A percentile compares a stretch with the other conserved stretches of the same genome.
phyloP scores from a whole-genome alignment of 1,284 basidiomycete species.

The Vanrija humicola region DNA sequence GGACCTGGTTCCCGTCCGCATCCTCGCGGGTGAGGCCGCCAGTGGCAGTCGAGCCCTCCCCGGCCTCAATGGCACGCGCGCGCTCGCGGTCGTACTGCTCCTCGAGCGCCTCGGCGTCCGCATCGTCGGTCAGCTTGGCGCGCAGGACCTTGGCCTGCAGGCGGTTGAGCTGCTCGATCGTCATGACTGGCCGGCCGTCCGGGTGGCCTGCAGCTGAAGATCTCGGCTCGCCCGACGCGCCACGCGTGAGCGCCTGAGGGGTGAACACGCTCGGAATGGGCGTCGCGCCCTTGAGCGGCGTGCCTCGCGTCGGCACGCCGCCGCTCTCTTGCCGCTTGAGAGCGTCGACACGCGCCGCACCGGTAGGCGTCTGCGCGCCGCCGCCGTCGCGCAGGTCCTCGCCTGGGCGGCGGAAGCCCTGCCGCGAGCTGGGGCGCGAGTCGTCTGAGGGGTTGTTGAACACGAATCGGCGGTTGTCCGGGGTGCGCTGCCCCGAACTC shows the following conservation, averaged over 20 bases:
- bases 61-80: constrained; percentile 50
- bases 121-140: constrained; percentile 73
- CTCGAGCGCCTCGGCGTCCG: constrained; percentile 71
- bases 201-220: background rate
- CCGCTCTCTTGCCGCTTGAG: constrained; percentile 30
- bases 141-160: constrained; percentile 89
- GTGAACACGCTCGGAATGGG: constrained; percentile 87
- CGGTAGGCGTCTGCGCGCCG: constrained; percentile 47
- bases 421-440: constrained; percentile 60
- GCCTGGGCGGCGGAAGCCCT: constrained; percentile 75
- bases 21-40: constrained; percentile 35
- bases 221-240: constrained; percentile 15
- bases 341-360: constrained; percentile 32
- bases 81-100: constrained; percentile 71
- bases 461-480: constrained; percentile 45
- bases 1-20: constrained; percentile 43
- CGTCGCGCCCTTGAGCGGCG: constrained; percentile 51
- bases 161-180: constrained; percentile 69
- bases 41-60: constrained; percentile 45
- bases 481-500: constrained; percentile 47
- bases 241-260: constrained; percentile 54
- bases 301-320: constrained; percentile 4
- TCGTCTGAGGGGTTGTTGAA: constrained; percentile 40
- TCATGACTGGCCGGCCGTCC: constrained; percentile 36
- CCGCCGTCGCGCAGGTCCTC: constrained; percentile 41